A percentile compares a stretch with the other conserved stretches of the same genome.
Conservation (phyloP, 345 rosid genomes). For the Moricandia arvensis region DNA sequence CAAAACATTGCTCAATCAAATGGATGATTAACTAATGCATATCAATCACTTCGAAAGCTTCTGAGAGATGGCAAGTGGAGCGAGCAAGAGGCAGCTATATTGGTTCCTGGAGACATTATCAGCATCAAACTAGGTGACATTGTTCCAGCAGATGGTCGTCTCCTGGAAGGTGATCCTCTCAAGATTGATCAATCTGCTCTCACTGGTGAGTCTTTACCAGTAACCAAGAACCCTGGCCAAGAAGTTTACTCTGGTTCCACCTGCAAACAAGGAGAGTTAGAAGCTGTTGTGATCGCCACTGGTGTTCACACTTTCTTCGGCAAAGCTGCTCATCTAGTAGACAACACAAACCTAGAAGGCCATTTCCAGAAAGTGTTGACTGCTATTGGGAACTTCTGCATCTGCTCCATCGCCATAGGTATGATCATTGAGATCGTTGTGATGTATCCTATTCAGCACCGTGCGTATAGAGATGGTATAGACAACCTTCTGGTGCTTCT, state of each 20-base stretch:
- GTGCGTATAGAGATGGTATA: conserved; percentile 64
- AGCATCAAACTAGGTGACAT: conserved; percentile 84
- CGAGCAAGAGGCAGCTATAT: conserved; percentile 74
- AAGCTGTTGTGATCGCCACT: conserved; percentile 82
- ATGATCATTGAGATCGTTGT: conserved; percentile 66
- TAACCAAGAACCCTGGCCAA: conserved; percentile 65
- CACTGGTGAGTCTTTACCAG: conserved; percentile 82
- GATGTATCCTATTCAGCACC: conserved; percentile 77
- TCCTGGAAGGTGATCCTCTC: conserved; percentile 77
- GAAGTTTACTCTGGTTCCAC: conserved; percentile 83
- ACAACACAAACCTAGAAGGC: conserved; percentile 72
- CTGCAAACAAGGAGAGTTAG: conserved; percentile 88
- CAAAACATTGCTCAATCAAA: too few species aligned
- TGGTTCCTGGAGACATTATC: conserved; percentile 81
- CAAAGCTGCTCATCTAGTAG: conserved; percentile 89
- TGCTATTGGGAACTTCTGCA: conserved; percentile 86
- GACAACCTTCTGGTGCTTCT: conserved; percentile 80
- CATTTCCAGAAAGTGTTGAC: conserved; percentile 86
- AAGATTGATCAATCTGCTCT: conserved; percentile 81
- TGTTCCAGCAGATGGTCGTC: conserved; percentile 84
- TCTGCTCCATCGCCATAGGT: conserved; percentile 66
- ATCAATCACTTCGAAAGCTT: conserved; percentile 39
- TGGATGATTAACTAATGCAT: background rate
- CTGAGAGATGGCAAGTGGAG: conserved; percentile 73
- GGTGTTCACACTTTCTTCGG: conserved; percentile 89